Evolutionary conservation across 2,329 filamentous ascomycete species (phyloP), one percentile per base, ranked within the genome.

Genomic region (Sarocladium brachiariae): DNA sequence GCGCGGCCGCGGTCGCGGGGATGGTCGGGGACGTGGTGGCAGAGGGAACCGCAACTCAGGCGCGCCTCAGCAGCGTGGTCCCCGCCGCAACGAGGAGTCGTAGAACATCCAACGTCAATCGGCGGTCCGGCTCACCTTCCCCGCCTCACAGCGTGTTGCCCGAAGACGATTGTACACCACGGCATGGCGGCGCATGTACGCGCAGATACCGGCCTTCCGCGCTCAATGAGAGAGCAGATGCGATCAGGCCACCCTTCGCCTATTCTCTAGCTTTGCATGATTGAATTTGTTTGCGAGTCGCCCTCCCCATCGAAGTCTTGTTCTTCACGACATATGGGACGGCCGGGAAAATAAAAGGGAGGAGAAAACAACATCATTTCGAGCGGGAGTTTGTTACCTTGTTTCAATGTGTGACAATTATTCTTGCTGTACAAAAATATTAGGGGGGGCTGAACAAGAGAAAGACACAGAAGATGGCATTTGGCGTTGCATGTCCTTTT

Each of bases 1-100:
- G 56, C 71, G 79, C 51, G 76, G 77, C 25, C 71, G 78, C 54
- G 75, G 76, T 51, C 75, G 74, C 33, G 68, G 68, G 54, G 72
- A 76, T 50, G 73, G 73, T 50, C 68, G 72, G n/a, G 66, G 69
- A 18, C 65, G 70, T 31, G 69, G 72, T 16, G 66, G 69, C 16
- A 64, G 70, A 31, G 69, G 70, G 41, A 65, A 63, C 45, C 64
- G 70, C 19, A 65, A 64, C 51, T 58, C 60, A 24, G 64, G 65
- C 48, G 61, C 59, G 47, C 53, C 65, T 35, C 46, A 49, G 31
- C 30, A 37, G 14, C 46, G 69, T 46, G 64, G 65, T 49, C 57
- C 61, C 49, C 70, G 70, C 53, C 69, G 68, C 43, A 64, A 54
- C 56, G 69, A 71, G 43, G 67, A 72, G 63, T 65, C 67, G 49